Conservation (phyloP, 805 yeast species). For the Komagataella pastoris region DNA sequence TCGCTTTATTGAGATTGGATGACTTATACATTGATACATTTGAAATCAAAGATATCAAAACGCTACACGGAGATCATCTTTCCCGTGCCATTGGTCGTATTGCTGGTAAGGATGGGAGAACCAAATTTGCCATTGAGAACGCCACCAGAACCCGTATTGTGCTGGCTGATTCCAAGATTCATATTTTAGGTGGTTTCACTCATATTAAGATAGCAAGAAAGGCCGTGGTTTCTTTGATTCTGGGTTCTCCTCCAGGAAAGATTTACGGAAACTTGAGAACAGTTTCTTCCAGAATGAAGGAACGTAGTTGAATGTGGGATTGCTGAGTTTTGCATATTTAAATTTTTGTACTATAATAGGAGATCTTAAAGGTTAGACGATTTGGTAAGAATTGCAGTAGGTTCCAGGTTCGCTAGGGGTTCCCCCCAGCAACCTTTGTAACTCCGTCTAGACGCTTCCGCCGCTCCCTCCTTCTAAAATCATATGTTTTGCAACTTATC, state of each 20-base stretch:
- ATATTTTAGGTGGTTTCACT: conserved; percentile 92
- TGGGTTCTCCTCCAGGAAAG: conserved; percentile 98
- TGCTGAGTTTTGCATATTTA: conserved; percentile 9
- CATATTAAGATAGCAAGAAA: conserved; percentile 98
- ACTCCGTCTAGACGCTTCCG: not conserved
- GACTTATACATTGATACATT: conserved; percentile 95
- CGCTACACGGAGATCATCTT: conserved; percentile 89
- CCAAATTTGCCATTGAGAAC: conserved; percentile 96
- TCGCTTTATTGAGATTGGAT: conserved; percentile 85
- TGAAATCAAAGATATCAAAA: conserved; percentile 94
- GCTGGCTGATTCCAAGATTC: conserved; percentile 92
- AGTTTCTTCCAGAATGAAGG: conserved; percentile 94
- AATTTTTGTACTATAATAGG: conserved; percentile 5
- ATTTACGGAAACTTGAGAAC: conserved; percentile 95
- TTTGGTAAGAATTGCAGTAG: not conserved
- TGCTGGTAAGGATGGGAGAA: conserved; percentile 98
- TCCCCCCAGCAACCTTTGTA: not conserved
- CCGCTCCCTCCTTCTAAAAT: not conserved
- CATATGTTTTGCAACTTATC: not conserved
- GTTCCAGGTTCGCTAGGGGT: not conserved
- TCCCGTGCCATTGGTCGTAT: conserved; percentile 99
- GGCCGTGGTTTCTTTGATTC: conserved; percentile 84
- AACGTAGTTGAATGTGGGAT: conserved; percentile 52
- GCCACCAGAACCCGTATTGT: conserved; percentile 98
- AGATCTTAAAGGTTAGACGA: not conserved